Percentiles rank a stretch among this genome's conserved stretches.
These are phyloP conservation scores for Urtica urens DNA, from an alignment of 306 rosid species.

Conservation along the genomic window DNA sequence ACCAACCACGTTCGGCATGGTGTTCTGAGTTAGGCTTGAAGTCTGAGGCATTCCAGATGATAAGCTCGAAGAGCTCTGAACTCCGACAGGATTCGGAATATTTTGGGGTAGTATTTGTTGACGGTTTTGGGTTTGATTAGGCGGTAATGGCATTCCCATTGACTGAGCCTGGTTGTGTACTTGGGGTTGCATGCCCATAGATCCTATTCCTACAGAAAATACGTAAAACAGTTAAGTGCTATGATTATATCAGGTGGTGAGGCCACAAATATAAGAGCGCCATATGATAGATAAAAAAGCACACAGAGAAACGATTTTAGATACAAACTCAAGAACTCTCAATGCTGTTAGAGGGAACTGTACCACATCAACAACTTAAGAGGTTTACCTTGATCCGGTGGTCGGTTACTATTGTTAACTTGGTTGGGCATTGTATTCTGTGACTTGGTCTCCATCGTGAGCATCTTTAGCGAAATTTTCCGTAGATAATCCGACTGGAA, in stretches of 20 bases:
- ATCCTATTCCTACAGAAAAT: slow-evolving; percentile 25
- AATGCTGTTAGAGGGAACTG: not conserved
- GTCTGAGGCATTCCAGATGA: slow-evolving; percentile 42
- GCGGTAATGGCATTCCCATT: slow-evolving; percentile 33
- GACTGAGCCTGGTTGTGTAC: slow-evolving; percentile 54
- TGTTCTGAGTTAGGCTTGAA: slow-evolving; percentile 45
- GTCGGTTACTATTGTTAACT: slow-evolving; percentile 39
- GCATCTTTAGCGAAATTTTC: slow-evolving; percentile 38
- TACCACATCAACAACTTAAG: not conserved
- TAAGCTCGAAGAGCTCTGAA: slow-evolving; percentile 30
- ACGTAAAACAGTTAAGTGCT: no score
- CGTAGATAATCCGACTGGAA: slow-evolving; percentile 30
- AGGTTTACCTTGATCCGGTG: slow-evolving; percentile 48
- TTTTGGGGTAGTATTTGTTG: slow-evolving; percentile 63
- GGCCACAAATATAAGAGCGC: no score
- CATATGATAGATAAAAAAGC: no score
- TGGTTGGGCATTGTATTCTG: slow-evolving; percentile 34
- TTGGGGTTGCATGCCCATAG: slow-evolving; percentile 43
- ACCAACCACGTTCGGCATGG: slow-evolving; percentile 49
- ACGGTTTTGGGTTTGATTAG: slow-evolving; percentile 52
- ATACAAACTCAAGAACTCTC: no score
- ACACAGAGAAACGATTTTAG: no score
- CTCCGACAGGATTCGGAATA: slow-evolving; percentile 48
- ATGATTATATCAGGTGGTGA: no score
- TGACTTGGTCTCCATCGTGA: slow-evolving; percentile 57